Conservation (phyloP, 371 early-diverging fungal genomes). For the Actinomortierella wolfii region DNA sequence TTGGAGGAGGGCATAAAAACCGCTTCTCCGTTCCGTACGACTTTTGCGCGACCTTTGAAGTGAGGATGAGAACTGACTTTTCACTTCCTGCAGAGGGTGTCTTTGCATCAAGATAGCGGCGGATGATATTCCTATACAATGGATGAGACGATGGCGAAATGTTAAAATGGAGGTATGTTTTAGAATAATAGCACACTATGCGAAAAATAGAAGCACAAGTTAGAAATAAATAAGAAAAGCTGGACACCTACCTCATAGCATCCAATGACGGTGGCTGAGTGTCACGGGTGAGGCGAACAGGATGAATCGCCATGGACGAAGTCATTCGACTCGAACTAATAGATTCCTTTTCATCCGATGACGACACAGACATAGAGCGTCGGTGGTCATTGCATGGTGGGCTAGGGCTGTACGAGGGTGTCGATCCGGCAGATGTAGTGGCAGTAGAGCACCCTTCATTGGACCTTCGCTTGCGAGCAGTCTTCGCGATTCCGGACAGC, state of each 20-base stretch:
- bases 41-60: slow-evolving; percentile 85
- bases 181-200: too few relatives aligned
- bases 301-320: too few relatives aligned
- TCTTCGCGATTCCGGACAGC: slow-evolving; percentile 6
- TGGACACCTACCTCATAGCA: slow-evolving; percentile 42
- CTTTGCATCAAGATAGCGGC: slow-evolving; percentile 47
- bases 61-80: slow-evolving; percentile 72
- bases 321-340: too few relatives aligned
- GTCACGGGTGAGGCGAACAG: slow-evolving; percentile 8
- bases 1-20: slow-evolving; percentile 85
- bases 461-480: slow-evolving; percentile 38
- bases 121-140: slow-evolving; percentile 47
- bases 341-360: slow-evolving; percentile 42
- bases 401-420: slow-evolving; percentile 25
- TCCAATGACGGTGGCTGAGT: slow-evolving; percentile 34
- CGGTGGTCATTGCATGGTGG: slow-evolving; percentile 38
- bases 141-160: neutral
- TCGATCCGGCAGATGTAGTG: slow-evolving; percentile 11
- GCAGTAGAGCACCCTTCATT: slow-evolving; percentile 29
- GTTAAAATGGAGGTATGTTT: too few relatives aligned
- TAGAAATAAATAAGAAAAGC: slow-evolving; percentile 10
- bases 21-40: slow-evolving; percentile 87
- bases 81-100: slow-evolving; percentile 59
- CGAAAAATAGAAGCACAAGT: neutral
- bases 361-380: slow-evolving; percentile 39